Conservation (phyloP, 2,329 filamentous ascomycete genomes). For the Neodidymelliopsis sp. region DNA sequence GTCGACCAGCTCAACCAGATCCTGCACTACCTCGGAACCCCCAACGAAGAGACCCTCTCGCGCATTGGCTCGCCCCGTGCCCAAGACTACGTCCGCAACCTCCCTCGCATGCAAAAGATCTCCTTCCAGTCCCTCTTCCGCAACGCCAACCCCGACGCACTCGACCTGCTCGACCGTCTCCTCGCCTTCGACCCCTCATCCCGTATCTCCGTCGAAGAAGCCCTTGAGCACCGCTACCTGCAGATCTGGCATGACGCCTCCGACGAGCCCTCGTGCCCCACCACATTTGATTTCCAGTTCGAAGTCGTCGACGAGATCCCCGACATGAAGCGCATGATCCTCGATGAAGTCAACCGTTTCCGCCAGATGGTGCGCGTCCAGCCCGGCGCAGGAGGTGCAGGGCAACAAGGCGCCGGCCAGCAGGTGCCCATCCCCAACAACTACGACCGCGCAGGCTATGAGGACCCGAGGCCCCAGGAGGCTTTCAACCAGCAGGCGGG, state of each 20-base stretch:
- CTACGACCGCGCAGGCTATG: slow-evolving; percentile 64
- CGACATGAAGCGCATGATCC: slow-evolving; percentile 96
- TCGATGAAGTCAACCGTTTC: slow-evolving; percentile 92
- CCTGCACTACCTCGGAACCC: slow-evolving; percentile 94
- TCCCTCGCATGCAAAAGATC: slow-evolving; percentile 94
- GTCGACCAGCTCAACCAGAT: slow-evolving; percentile 99
- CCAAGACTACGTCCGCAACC: slow-evolving; percentile 97
- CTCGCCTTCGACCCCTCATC: slow-evolving; percentile 94
- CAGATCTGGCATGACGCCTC: slow-evolving; percentile 98
- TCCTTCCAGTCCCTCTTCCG: slow-evolving; percentile 89
- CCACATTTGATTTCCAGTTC: slow-evolving; percentile 97
- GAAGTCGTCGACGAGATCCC: slow-evolving; percentile 95
- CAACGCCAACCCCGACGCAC: slow-evolving; percentile 92
- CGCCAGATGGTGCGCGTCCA: slow-evolving; percentile 64
- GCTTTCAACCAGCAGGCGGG: slow-evolving; percentile 51
- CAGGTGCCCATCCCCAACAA: slow-evolving; percentile 70
- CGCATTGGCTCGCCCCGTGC: slow-evolving; percentile 95
- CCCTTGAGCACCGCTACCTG: slow-evolving; percentile 94
- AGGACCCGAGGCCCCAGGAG: slow-evolving; percentile 70
- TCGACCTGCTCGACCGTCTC: slow-evolving; percentile 96
- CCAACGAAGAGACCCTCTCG: slow-evolving; percentile 90
- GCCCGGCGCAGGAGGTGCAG: slow-evolving; percentile 40
- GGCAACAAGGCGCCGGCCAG: slow-evolving; percentile 48
- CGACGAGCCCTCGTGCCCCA: slow-evolving; percentile 92
- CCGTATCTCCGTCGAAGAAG: slow-evolving; percentile 92